Base-by-base conservation (phyloP, 768 basidiomycete species). In the Tulasnella sp. region DNA sequence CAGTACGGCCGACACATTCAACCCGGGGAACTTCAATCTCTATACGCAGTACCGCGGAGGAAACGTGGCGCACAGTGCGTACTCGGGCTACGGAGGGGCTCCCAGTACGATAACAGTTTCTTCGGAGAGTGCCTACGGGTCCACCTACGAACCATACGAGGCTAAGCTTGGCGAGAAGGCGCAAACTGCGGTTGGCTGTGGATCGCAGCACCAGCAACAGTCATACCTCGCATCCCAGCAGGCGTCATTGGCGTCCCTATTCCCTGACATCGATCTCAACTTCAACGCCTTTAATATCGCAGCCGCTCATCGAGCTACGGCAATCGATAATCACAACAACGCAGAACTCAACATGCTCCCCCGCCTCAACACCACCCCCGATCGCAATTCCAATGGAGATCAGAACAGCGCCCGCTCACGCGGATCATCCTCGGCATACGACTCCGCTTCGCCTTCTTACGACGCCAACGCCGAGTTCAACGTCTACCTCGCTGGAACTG, bases 31-130 rank as follows among this genome's bases (percentile, higher is more conserved):
- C 72, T 75, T 80, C 61, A 86, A 83, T 75, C 75, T 77, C 65
- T 78, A 78, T 73, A 75, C 83, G 64, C 45, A 43, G 56, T 62
- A 58, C 61, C 77, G 83, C 70, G 47, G 56, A 34, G 75, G 80
- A 59, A 80, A 80, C 67, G 79, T 80, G 51, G 78, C 82, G 67
- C 80, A 77, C 67, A 44, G 34, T 43, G 32, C 34, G 17, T 55
- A 59, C 56, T 45, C 48, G n/a, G 60, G 42, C 41, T 78, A 61
- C 58, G 56, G 77, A 71, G 84, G 84, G 63, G 84, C 86, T 61
- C 84, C 81, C 51, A 90, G 88, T 58, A 78, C 83, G 64, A 82
- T 90, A 70, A 88, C 88, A 62, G 80, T 80, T 64, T 87, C 85
- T 43, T 83, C 84, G 63, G 86, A 88, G 71, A 60, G 41, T 44